Conservation (phyloP, 345 rosid species). For the Streptanthus diversifolius region DNA sequence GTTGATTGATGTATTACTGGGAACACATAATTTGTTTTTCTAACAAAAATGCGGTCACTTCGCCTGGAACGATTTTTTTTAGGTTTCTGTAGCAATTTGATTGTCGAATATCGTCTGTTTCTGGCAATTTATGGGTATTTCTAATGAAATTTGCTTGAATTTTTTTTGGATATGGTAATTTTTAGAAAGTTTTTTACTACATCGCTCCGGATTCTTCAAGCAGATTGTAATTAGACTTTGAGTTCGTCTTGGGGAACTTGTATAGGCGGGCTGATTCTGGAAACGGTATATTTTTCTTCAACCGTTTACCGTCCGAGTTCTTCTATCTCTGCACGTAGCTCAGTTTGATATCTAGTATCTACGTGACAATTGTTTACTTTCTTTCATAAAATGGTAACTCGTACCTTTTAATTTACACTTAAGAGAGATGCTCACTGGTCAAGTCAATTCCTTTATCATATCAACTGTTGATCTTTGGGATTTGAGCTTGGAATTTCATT, state of each 20-base stretch:
- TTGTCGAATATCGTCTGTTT: not conserved
- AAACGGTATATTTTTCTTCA: not conserved
- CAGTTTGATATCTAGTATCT: not conserved
- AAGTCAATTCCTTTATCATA: not conserved
- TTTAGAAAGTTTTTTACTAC: constrained; percentile 5
- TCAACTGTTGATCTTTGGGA: not conserved
- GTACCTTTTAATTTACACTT: not conserved
- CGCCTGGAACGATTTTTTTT: not conserved
- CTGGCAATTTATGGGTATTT: not conserved
- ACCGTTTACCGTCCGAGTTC: not conserved
- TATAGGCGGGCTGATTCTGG: not conserved
- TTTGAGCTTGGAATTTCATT: constrained; percentile 5
- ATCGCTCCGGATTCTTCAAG: not conserved
- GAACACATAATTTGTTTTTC: not conserved
- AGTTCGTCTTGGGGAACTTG: not conserved
- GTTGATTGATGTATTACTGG: not conserved
- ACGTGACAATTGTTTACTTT: not conserved
- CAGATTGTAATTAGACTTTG: not conserved
- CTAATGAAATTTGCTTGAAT: not conserved
- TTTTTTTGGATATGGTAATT: not conserved
- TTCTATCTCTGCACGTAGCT: not conserved
- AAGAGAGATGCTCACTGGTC: not conserved
- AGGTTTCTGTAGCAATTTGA: not conserved
- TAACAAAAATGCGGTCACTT: not conserved
- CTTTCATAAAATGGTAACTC: not conserved